phyloP scores from a whole-genome alignment of 441 rosid genomes.

The Adansonia rubrostipa region DNA sequence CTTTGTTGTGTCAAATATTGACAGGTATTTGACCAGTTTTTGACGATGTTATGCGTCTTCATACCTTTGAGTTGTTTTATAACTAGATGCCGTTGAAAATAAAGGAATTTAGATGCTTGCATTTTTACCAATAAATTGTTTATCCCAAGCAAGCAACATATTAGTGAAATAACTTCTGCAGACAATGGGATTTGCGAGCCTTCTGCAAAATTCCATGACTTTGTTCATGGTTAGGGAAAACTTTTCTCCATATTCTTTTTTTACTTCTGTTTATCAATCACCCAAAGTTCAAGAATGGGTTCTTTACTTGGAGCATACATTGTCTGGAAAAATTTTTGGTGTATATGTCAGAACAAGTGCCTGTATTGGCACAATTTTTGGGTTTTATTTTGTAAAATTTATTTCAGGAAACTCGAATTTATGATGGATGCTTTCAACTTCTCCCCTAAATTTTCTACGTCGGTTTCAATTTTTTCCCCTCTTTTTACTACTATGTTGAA shows the following conservation, averaged over 20 bases:
- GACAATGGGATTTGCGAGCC: slow-evolving; percentile 8
- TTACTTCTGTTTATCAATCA: neutral
- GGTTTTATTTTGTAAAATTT: neutral
- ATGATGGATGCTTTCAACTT: neutral
- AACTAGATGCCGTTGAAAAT: neutral
- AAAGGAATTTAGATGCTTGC: neutral
- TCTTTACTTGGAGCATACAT: neutral
- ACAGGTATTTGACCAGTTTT: slow-evolving; percentile 20
- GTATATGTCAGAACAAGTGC: neutral
- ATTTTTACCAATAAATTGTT: slow-evolving; percentile 30
- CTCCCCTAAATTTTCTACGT: no score
- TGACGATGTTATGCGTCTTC: slow-evolving; percentile 7
- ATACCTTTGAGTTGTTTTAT: slow-evolving; percentile 9
- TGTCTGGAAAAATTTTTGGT: neutral
- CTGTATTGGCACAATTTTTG: neutral
- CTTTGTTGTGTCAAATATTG: slow-evolving; percentile 1
- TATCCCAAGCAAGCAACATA: slow-evolving; percentile 1
- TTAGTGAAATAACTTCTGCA: slow-evolving; percentile 7
- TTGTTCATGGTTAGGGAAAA: neutral
- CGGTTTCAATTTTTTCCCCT: neutral
- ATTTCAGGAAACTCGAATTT: neutral
- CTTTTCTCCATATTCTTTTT: slow-evolving; percentile 15
- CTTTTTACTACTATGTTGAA: no score
- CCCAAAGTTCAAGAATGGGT: neutral
- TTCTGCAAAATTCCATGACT: slow-evolving; percentile 1